phyloP scores from a whole-genome alignment of 2,329 filamentous ascomycete genomes.

The Arthrobotrys pseudoclavata region DNA sequence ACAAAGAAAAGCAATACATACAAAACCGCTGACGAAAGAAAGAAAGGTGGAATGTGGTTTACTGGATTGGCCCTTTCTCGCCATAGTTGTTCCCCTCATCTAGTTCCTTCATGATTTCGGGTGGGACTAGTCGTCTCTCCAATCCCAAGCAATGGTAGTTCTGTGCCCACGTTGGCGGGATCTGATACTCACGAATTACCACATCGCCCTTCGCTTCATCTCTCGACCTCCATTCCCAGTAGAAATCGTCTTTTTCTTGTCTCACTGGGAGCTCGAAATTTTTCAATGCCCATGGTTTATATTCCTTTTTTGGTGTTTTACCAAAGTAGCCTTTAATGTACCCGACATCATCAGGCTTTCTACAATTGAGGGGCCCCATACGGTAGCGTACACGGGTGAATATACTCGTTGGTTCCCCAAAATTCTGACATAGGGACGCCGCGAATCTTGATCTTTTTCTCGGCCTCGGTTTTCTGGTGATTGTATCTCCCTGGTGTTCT shows the following conservation, averaged over 20 bases:
- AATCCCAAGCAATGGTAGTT: constrained; percentile 17
- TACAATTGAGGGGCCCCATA: constrained; percentile 20
- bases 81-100: constrained; percentile 47
- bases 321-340: constrained; percentile 13
- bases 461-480: constrained; percentile 19
- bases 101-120: constrained; percentile 26
- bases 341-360: constrained; percentile 29
- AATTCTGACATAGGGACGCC: not conserved
- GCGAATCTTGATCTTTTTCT: constrained; percentile 21
- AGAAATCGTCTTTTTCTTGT: constrained; percentile 26
- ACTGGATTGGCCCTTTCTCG: constrained; percentile 15
- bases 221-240: constrained; percentile 31
- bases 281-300: constrained; percentile 29
- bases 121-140: constrained; percentile 29
- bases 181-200: constrained; percentile 36
- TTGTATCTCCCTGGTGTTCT: constrained; percentile 36
- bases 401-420: constrained; percentile 41
- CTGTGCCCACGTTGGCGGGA: constrained; percentile 28
- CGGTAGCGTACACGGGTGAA: constrained; percentile 39
- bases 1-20: not conserved
- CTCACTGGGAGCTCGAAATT: constrained; percentile 12
- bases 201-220: constrained; percentile 34
- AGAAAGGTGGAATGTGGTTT: not conserved
- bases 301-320: constrained; percentile 13
- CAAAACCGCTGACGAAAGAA: not conserved